phyloP scores from a whole-genome alignment of 1,284 basidiomycete species.

The Cryptococcus sp. region DNA sequence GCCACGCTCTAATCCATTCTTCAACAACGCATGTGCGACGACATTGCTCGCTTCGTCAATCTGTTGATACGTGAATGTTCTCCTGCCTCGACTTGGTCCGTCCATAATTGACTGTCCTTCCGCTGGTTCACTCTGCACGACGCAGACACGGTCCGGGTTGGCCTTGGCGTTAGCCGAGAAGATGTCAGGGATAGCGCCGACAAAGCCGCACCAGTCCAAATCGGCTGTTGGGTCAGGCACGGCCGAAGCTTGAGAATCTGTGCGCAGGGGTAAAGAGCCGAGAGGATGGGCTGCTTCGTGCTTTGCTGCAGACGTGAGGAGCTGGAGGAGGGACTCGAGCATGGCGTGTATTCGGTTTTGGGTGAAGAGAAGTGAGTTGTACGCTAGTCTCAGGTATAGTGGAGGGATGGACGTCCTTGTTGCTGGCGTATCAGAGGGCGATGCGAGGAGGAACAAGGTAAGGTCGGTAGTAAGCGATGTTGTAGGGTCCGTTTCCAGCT shows the following conservation, averaged over 20 bases:
- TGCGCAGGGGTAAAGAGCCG: constrained; percentile 78
- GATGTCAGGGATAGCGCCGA: constrained; percentile 92
- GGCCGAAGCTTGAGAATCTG: constrained; percentile 66
- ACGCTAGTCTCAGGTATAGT: constrained; percentile 79
- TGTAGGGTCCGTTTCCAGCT: constrained; percentile 72
- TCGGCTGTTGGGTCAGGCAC: constrained; percentile 86
- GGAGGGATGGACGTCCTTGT: constrained; percentile 64
- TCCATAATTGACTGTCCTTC: constrained; percentile 47
- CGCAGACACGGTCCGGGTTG: constrained; percentile 77
- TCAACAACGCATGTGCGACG: constrained; percentile 85
- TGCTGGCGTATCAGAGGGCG: constrained; percentile 65
- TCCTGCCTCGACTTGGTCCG: constrained; percentile 52
- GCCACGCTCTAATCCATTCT: constrained; percentile 82
- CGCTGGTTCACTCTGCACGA: constrained; percentile 70
- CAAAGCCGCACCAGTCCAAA: constrained; percentile 95
- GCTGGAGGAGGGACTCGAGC: constrained; percentile 79
- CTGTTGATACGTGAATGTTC: constrained; percentile 74
- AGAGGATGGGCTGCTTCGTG: constrained; percentile 62
- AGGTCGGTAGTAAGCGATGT: constrained; percentile 87
- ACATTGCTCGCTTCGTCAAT: constrained; percentile 87
- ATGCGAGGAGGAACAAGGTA: constrained; percentile 68
- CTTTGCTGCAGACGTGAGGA: constrained; percentile 70
- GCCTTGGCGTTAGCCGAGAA: constrained; percentile 79
- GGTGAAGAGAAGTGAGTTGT: constrained; percentile 95
- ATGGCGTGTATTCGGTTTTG: constrained; percentile 73